These are phyloP conservation scores for Pseudohyphozyma bogoriensis DNA, from an alignment of 768 basidiomycete genomes.

Conservation along the genomic window DNA sequence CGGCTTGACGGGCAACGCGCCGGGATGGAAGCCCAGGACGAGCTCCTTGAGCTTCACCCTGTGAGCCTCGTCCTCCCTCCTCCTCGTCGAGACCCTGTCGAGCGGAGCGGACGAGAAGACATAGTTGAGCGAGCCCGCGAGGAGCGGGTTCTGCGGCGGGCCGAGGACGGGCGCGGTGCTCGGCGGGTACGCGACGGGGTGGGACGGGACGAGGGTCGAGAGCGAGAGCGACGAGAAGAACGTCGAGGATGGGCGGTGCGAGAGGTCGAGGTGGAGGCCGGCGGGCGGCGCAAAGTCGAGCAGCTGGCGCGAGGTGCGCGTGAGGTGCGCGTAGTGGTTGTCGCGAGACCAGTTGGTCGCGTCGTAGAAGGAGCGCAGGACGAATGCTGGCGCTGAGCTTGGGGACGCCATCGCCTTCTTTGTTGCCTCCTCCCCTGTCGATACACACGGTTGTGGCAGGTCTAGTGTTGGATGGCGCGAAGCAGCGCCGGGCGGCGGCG, in stretches of 20 bases:
- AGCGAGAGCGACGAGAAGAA: slow-evolving; percentile 88
- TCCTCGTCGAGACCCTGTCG: slow-evolving; percentile 37
- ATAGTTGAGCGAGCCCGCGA: slow-evolving; percentile 86
- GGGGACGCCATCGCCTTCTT: slow-evolving; percentile 6
- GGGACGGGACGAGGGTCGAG: slow-evolving; percentile 54
- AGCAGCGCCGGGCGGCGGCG: no score
- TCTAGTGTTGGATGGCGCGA: no score
- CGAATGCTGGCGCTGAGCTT: slow-evolving; percentile 61
- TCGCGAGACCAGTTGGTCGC: slow-evolving; percentile 97
- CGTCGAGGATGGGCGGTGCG: slow-evolving; percentile 75
- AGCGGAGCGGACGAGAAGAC: slow-evolving; percentile 83
- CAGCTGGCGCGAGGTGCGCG: slow-evolving; percentile 76
- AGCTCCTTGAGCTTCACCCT: slow-evolving; percentile 76
- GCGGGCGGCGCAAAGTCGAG: slow-evolving; percentile 82
- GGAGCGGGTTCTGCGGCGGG: slow-evolving; percentile 47
- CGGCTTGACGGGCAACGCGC: slow-evolving; percentile 68
- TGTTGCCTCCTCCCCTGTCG: no score
- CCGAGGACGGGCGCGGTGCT: slow-evolving; percentile 18
- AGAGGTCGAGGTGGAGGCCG: slow-evolving; percentile 67
- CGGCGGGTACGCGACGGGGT: slow-evolving; percentile 2
- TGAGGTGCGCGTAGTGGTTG: slow-evolving; percentile 81
- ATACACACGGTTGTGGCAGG: no score
- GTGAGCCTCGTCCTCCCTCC: slow-evolving; percentile 51
- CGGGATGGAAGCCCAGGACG: slow-evolving; percentile 76
- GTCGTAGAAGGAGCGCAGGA: slow-evolving; percentile 77